phyloP scores from a whole-genome alignment of 495 filamentous ascomycete species.

The Stereocaulon alpinum region DNA sequence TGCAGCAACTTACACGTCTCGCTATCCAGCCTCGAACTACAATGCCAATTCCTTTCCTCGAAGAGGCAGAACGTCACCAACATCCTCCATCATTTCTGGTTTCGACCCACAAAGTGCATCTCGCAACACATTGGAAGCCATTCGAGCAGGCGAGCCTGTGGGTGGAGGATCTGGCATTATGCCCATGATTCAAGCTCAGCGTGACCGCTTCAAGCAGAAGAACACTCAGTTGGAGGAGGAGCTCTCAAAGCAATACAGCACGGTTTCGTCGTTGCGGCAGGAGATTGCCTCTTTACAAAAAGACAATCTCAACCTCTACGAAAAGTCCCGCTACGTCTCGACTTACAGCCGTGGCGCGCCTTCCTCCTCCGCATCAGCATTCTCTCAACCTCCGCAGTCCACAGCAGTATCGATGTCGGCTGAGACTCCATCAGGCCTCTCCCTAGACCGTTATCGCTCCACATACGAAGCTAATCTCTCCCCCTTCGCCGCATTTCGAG shows the following conservation, averaged over 20 bases:
- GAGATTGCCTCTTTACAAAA: slow-evolving; percentile 89
- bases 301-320: slow-evolving; percentile 93
- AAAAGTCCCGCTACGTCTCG: slow-evolving; percentile 94
- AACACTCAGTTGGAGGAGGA: slow-evolving; percentile 87
- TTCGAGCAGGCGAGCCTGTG: slow-evolving; percentile 57
- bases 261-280: slow-evolving; percentile 76
- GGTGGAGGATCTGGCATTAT: slow-evolving; percentile 84
- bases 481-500: slow-evolving; percentile 89
- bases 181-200: slow-evolving; percentile 95
- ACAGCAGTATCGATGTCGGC: slow-evolving; percentile 53
- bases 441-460: slow-evolving; percentile 78
- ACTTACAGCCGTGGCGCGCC: slow-evolving; percentile 67
- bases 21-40: slow-evolving; percentile 66
- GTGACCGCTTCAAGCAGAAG: slow-evolving; percentile 96
- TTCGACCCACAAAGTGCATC: slow-evolving; percentile 58
- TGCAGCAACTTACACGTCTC: slow-evolving; percentile 80
- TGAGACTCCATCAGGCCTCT: slow-evolving; percentile 51
- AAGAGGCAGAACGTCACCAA: slow-evolving; percentile 71
- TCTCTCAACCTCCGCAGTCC: slow-evolving; percentile 62
- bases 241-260: slow-evolving; percentile 68
- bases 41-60: slow-evolving; percentile 43
- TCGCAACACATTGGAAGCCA: slow-evolving; percentile 43
- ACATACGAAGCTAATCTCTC: slow-evolving; percentile 93
- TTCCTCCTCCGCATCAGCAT: slow-evolving; percentile 62
- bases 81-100: slow-evolving; percentile 94